Evolutionary conservation across 768 basidiomycete species (phyloP), one percentile per base, ranked within the genome.

Genomic region (Russula virescens): DNA sequence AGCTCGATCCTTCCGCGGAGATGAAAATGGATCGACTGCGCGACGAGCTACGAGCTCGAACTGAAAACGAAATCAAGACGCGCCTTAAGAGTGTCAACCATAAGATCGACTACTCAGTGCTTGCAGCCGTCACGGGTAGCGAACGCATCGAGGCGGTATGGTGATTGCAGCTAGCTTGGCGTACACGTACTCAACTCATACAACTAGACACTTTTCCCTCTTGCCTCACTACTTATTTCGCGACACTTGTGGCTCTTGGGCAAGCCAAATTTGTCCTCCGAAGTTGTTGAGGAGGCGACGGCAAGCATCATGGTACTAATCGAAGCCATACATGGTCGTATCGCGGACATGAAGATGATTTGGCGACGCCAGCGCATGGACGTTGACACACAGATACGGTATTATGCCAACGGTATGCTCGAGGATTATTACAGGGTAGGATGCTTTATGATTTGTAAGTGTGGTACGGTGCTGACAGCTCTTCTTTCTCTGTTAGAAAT

Each of bases 301-400:
- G 34, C 21, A 25, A 58, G 47, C 18, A 47, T 57, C 26, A 2
- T 3, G 5, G 55, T 35, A 14, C 34, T 64, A 11, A 21, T 35
- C 26, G 50, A 50, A 1, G 60, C 55, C 5, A 55, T 62, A 38
- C 28, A 18, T 46, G 47, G 7, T 0, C 60, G 63, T 42, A 62
- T 64, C 21, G 3, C 1, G 14, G 63, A 64, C 4, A 19, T 64
- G 51, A 55, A 62, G 47, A 46, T 19, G 13, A 62, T 64, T 46
- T 64, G 63, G 63, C 60, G 63, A 25, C 60, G 60, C 38, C 63
- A 62, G 31, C 52, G 60, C n/a, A 62, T 62, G 7, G 63, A 56
- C 16, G 63, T 64, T 31, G 60, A 64, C 26, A 51, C 55, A 8
- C 63, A 64, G 38, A 26, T 62, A 23, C 43, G 49, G 21, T 62